Evolutionary conservation across 495 filamentous ascomycete genomes (phyloP).

Genomic region (Stereocaulon alpinum): DNA sequence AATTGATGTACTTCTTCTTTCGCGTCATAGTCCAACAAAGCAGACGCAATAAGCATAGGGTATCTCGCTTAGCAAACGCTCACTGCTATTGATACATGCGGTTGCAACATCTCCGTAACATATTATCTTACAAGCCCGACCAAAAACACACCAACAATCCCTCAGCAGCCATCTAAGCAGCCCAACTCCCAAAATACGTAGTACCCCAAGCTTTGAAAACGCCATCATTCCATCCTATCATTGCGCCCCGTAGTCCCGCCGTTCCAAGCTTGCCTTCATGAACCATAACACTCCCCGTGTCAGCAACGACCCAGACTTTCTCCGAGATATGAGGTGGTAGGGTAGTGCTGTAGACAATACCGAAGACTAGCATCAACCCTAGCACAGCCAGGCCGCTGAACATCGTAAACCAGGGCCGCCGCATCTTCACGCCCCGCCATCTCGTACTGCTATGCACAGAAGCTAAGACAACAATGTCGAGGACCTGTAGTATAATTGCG

Average conservation of each 20-base stretch:
- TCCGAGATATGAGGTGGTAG: conserved; percentile 17
- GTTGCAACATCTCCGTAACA: too few relatives aligned
- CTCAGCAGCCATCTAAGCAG: too few relatives aligned
- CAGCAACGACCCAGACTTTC: conserved; percentile 9
- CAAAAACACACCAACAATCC: too few relatives aligned
- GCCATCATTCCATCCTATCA: conserved; percentile 19
- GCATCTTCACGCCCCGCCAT: conserved; percentile 17
- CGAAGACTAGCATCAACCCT: conserved; percentile 9
- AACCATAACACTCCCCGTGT: not conserved
- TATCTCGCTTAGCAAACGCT: too few relatives aligned
- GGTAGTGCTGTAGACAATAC: conserved; percentile 1
- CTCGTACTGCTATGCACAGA: conserved; percentile 3
- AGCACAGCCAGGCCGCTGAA: conserved; percentile 15
- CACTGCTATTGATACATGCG: too few relatives aligned
- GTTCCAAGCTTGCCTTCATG: conserved; percentile 5
- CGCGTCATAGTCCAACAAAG: too few relatives aligned
- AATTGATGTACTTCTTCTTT: too few relatives aligned
- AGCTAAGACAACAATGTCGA: conserved; percentile 11
- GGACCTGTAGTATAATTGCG: not conserved
- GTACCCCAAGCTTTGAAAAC: conserved; percentile 11
- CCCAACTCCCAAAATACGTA: conserved; percentile 11
- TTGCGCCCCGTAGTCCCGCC: conserved; percentile 11
- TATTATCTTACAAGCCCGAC: too few relatives aligned
- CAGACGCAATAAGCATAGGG: too few relatives aligned
- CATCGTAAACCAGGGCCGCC: conserved; percentile 18